Evolutionary conservation across 2,329 filamentous ascomycete species (phyloP).

Genomic region (Arthroderma sp.): DNA sequence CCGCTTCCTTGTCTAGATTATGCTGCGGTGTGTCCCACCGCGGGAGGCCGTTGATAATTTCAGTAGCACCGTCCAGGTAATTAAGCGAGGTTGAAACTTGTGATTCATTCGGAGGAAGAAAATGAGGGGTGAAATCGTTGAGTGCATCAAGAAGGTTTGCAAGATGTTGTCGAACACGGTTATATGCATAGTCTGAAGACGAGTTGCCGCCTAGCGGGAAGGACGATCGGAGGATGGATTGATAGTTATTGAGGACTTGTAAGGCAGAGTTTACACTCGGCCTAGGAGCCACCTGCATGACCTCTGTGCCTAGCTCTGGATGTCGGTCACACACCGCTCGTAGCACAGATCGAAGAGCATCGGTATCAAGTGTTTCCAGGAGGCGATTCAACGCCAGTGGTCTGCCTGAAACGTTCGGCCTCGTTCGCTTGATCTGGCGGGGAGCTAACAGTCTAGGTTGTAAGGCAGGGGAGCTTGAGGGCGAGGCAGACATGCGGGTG

Average conservation of each 20-base stretch:
- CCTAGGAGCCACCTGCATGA: slow-evolving; percentile 71
- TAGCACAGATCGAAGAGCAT: slow-evolving; percentile 73
- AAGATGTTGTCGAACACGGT: slow-evolving; percentile 72
- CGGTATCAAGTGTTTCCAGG: slow-evolving; percentile 82
- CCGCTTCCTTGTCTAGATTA: slow-evolving; percentile 84
- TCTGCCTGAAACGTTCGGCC: slow-evolving; percentile 55
- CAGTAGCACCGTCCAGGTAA: slow-evolving; percentile 80
- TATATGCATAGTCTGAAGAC: slow-evolving; percentile 86
- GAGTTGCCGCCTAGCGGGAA: slow-evolving; percentile 76
- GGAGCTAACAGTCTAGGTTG: slow-evolving; percentile 55
- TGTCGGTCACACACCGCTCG: slow-evolving; percentile 83
- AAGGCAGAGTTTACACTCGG: slow-evolving; percentile 72
- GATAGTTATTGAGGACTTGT: slow-evolving; percentile 68
- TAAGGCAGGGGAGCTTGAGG: slow-evolving; percentile 65
- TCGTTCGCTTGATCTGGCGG: slow-evolving; percentile 53
- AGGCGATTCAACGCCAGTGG: slow-evolving; percentile 59
- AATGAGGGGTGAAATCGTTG: slow-evolving; percentile 89
- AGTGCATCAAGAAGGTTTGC: slow-evolving; percentile 74
- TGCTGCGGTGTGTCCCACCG: slow-evolving; percentile 83
- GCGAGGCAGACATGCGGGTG: slow-evolving; percentile 85
- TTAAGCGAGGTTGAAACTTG: slow-evolving; percentile 72
- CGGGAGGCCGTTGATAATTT: slow-evolving; percentile 77
- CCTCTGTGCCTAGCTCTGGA: slow-evolving; percentile 71
- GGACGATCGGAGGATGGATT: slow-evolving; percentile 60
- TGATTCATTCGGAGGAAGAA: slow-evolving; percentile 77